phyloP scores from a whole-genome alignment of 2,329 filamentous ascomycete species.

The Emmonsiellopsis sp. region DNA sequence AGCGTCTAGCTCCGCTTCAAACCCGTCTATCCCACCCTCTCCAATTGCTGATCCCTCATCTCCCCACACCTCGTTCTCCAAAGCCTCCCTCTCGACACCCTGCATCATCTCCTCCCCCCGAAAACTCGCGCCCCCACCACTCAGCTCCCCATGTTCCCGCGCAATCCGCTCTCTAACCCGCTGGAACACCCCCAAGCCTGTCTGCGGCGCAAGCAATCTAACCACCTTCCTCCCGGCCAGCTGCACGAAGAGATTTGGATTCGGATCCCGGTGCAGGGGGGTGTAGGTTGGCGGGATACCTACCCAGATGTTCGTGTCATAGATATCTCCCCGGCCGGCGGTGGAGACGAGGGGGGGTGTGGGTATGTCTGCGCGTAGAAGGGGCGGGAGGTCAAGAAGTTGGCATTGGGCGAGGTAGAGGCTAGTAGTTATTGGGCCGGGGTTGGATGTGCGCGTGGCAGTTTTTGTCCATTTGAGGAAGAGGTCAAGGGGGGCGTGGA shows the following conservation, averaged over 20 bases:
- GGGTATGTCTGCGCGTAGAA: slow-evolving; percentile 57
- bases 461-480: slow-evolving; percentile 47
- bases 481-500: slow-evolving; percentile 47
- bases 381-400: slow-evolving; percentile 56
- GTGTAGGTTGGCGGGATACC: slow-evolving; percentile 81
- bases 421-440: slow-evolving; percentile 17
- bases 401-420: slow-evolving; percentile 82
- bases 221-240: slow-evolving; percentile 63
- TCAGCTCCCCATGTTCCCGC: slow-evolving; percentile 10
- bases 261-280: slow-evolving; percentile 84
- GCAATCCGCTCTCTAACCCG: slow-evolving; percentile 29
- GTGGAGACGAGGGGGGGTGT: slow-evolving; percentile 53
- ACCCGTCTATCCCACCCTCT: slow-evolving; percentile 15
- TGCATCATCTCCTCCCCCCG: slow-evolving; percentile 87
- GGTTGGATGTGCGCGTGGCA: slow-evolving; percentile 15
- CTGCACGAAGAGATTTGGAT: slow-evolving; percentile 87
- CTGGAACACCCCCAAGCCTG: slow-evolving; percentile 57
- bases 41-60: slow-evolving; percentile 5
- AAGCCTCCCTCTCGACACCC: slow-evolving; percentile 55
- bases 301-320: slow-evolving; percentile 79
- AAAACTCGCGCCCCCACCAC: slow-evolving; percentile 34
- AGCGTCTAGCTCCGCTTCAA: slow-evolving; percentile 48
- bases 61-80: slow-evolving; percentile 66
- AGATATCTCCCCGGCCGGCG: slow-evolving; percentile 72
- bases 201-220: slow-evolving; percentile 56